Base-by-base conservation (phyloP, 1,139 yeast species). In the Saccharomyces hybrid region DNA sequence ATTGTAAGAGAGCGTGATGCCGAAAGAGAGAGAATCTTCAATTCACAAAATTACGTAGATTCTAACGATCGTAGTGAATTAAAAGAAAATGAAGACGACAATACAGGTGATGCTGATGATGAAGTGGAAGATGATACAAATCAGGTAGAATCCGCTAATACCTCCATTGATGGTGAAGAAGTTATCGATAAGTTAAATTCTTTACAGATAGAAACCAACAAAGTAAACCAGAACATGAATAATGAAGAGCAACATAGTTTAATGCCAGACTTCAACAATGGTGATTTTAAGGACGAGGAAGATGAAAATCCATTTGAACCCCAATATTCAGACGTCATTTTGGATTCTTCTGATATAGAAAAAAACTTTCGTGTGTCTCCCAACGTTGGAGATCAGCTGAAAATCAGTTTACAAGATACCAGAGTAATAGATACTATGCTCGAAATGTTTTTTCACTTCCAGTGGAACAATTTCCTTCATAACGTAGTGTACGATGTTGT, bases 391-490 rank as follows among this genome's bases (percentile, higher is more conserved):
- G 99, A 95, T 71, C 80, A 77, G 65, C 78, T 95, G 67, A 93
- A 93, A 72, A 86, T 91, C 59, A 83, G 96, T 11, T 75, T 95
- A 54, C 84, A 83, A 62, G 97, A 93, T 68, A 87, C 90, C 49
- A 82, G 82, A 57, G 87, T 93, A 56, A 79, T 93, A 51, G 78
- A 84, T 42, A 84, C 90, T 46, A 89, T 93, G 53, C 73, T 91
- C 54, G 76, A 82, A 32, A 90, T 93, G 96, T 90, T 93, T 68
- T 89, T 89, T 78, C 81, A 81, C 64, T 93, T 90, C 70, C 97
- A 98, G 3, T 93, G 99, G 99, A 93, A 93, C 72, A 93, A 93
- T 69, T 93, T 93, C 67, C 77, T 95, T 70, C 99, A 93, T 73
- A 93, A 93, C 66, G 99, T 93, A 57, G 98, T 93, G 3, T 95